These are phyloP conservation scores for Durio zibethinus DNA, from an alignment of 345 rosid genomes.

Conservation along the genomic window DNA sequence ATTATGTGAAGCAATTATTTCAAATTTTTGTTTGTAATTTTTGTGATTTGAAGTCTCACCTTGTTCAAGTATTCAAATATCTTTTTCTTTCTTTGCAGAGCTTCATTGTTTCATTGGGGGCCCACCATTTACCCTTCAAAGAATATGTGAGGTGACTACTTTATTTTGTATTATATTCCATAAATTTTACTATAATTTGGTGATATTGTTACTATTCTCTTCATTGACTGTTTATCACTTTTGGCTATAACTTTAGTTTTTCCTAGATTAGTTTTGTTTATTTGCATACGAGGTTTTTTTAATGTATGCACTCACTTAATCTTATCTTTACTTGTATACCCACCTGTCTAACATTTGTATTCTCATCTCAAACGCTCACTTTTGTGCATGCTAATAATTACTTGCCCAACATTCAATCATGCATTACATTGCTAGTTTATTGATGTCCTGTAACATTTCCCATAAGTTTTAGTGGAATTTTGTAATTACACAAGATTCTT, in stretches of 20 bases:
- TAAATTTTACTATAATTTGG: not conserved
- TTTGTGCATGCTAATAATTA: not conserved
- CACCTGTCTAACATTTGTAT: not conserved
- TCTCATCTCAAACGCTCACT: not conserved
- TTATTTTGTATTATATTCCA: not conserved
- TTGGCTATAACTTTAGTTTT: not conserved
- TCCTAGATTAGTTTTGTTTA: not conserved
- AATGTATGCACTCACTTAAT: not conserved
- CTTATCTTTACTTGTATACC: not conserved
- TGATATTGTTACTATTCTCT: not conserved
- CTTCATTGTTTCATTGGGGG: slow-evolving; percentile 73
- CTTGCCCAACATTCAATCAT: not conserved
- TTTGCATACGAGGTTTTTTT: not conserved
- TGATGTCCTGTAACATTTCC: not conserved
- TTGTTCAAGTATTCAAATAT: slow-evolving; percentile 1
- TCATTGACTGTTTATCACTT: not conserved
- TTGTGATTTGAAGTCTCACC: slow-evolving; percentile 2
- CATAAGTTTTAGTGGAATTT: not conserved
- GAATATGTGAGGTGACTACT: slow-evolving; percentile 79
- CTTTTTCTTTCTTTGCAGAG: slow-evolving; percentile 40
- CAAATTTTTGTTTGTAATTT: not conserved
- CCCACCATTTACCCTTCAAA: slow-evolving; percentile 95
- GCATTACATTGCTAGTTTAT: not conserved
- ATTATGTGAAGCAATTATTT: not conserved
- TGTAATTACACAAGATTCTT: not conserved